Base-by-base conservation (phyloP, 257 asterid genomes). In the Plantago elongata region DNA sequence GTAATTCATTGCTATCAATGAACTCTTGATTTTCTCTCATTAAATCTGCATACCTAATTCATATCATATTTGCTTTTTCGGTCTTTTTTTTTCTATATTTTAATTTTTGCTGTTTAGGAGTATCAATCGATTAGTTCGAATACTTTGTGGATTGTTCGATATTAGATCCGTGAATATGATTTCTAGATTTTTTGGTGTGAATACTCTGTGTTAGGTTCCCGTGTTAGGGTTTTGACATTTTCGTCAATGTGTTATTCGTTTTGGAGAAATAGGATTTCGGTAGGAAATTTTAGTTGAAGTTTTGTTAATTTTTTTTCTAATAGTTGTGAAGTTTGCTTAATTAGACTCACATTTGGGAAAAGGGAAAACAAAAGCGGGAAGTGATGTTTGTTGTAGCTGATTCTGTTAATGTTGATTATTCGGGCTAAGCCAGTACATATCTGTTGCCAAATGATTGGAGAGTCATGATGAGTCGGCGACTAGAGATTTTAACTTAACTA, bases 1-100 rank as follows among this genome's bases (percentile, higher is more conserved):
- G 80, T 74, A 49, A 70, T 61, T 57, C 11, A 48, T 60, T 45
- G 11, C 42, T 4, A 1, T 34, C 40, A 34, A 1, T 34, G 7
- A 5, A 5, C 40, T 34, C 8, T 34, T 34, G 8, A 34, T 34
- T 34, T 34, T 3, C 40, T 34, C 5, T 34, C 40, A 7, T 54
- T 0, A 22, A 54, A 54, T 3, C 29, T 50, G 10, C 5, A 5
- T n/a, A 14, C 54, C 9, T 37, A 11, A 17, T 52, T 52, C 57
- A n/a, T 16, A 5, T 10, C 29, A 5, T 5, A 3, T 18, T 51
- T 11, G 9, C 58, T 54, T 40, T 17, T 16, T 50, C 34, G 9
- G n/a, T 59, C 1, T 29, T 38, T 9, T 4, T 8, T 11, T 30
- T 56, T 16, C 13, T 15, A 30, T 37, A 22, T 22, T 22, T 22